Percentiles rank a stretch among this genome's conserved stretches.
Evolutionary conservation across 1,139 yeast genomes (phyloP).

Genomic region (Lipomyces yarrowii): DNA sequence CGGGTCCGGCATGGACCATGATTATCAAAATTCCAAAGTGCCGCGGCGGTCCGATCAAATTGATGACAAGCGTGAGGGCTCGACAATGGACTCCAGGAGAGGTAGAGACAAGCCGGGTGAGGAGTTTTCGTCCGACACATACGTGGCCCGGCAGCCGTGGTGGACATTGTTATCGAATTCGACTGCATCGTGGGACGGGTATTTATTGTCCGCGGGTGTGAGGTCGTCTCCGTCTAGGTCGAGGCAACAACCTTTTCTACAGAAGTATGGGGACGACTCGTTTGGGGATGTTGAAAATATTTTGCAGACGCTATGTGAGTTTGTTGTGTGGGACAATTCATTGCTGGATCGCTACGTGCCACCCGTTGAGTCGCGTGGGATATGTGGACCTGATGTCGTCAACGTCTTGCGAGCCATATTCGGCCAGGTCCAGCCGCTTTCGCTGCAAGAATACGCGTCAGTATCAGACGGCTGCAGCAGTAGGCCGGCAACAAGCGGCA

Average conservation of each 20-base stretch:
- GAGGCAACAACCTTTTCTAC: slow-evolving; percentile 10
- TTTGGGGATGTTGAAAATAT: slow-evolving; percentile 35
- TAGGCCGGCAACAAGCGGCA: neutral
- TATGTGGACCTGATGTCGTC: slow-evolving; percentile 26
- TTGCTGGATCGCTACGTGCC: slow-evolving; percentile 38
- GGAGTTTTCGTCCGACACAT: slow-evolving; percentile 24
- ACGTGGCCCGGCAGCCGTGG: slow-evolving; percentile 26
- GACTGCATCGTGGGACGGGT: slow-evolving; percentile 15
- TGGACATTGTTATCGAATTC: slow-evolving; percentile 21
- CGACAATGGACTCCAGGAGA: slow-evolving; percentile 11
- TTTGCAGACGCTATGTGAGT: slow-evolving; percentile 45
- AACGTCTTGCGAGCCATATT: slow-evolving; percentile 23
- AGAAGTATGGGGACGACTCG: slow-evolving; percentile 24
- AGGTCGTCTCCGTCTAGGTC: slow-evolving; percentile 18
- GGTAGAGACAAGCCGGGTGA: slow-evolving; percentile 10
- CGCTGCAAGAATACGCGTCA: slow-evolving; percentile 22
- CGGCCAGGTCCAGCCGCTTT: slow-evolving; percentile 17
- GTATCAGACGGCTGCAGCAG: slow-evolving; percentile 12
- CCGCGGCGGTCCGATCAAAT: slow-evolving; percentile 1
- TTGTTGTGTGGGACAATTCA: slow-evolving; percentile 51
- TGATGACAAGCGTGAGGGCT: slow-evolving; percentile 16
- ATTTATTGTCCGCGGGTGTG: slow-evolving; percentile 9
- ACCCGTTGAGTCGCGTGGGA: neutral
- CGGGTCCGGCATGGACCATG: slow-evolving; percentile 18
- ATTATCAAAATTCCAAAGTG: slow-evolving; percentile 12